phyloP scores from a whole-genome alignment of 495 filamentous ascomycete genomes.

The Xylaria bambusicola region DNA sequence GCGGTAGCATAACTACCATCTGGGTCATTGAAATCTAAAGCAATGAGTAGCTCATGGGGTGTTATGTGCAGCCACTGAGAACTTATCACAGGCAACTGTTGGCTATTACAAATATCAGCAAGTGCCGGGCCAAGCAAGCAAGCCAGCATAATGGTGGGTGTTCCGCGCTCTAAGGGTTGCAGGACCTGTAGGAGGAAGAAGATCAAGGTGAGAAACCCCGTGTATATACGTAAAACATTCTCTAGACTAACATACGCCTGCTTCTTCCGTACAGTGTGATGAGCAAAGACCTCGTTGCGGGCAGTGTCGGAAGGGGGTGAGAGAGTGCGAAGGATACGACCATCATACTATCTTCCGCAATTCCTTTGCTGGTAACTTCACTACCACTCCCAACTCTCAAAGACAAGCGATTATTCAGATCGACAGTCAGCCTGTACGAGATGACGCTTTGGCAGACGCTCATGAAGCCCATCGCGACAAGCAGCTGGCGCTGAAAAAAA shows the following conservation, averaged over 20 bases:
- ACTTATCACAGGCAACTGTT: too few relatives aligned
- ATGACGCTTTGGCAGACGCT: not conserved
- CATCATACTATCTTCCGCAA: slow-evolving; percentile 13
- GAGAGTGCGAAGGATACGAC: slow-evolving; percentile 16
- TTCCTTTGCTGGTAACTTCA: slow-evolving; percentile 5
- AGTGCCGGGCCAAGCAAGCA: too few relatives aligned
- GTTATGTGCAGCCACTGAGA: too few relatives aligned
- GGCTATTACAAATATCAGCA: not conserved
- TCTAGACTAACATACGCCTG: not conserved
- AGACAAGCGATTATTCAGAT: not conserved
- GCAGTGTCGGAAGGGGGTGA: slow-evolving; percentile 16
- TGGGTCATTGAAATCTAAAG: too few relatives aligned
- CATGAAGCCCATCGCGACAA: not conserved
- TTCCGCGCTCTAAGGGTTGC: slow-evolving; percentile 18
- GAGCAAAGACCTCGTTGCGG: slow-evolving; percentile 14
- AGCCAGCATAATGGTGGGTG: slow-evolving; percentile 9
- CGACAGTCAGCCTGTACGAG: not conserved
- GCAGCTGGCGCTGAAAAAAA: slow-evolving; percentile 1
- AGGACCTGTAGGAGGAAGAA: slow-evolving; percentile 16
- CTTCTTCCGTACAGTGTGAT: slow-evolving; percentile 16
- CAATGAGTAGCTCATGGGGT: too few relatives aligned
- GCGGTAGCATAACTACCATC: too few relatives aligned
- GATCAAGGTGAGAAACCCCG: slow-evolving; percentile 7
- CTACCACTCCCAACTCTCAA: not conserved
- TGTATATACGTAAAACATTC: not conserved